Conservation (phyloP, 2,329 filamentous ascomycete species). For the Colletotrichum euphorbiae region DNA sequence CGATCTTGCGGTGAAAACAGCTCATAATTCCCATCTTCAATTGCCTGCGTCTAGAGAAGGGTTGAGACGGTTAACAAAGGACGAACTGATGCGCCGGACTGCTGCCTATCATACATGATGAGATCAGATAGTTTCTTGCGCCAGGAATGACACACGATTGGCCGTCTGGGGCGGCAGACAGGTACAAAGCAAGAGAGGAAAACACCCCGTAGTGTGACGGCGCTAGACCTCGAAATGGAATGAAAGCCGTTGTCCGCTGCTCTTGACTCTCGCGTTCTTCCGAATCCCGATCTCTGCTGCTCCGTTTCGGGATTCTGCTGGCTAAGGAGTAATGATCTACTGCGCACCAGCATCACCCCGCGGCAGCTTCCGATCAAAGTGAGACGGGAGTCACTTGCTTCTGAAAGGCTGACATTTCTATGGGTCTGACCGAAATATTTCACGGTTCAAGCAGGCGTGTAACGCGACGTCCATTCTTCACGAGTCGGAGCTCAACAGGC, state of each 20-base stretch:
- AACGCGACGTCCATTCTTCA: too few species aligned
- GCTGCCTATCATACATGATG: too few species aligned
- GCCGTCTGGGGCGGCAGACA: background rate
- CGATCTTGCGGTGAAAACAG: background rate
- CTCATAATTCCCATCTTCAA: background rate
- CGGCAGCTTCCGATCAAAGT: background rate
- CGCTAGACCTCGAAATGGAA: constrained; percentile 16
- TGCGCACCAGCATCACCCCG: constrained; percentile 3
- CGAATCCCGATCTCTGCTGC: constrained; percentile 6
- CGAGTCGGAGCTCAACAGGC: too few species aligned
- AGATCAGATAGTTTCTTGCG: too few species aligned
- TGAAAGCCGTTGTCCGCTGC: constrained; percentile 18
- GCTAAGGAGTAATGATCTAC: constrained; percentile 5
- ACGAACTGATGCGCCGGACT: too few species aligned
- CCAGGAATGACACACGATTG: background rate
- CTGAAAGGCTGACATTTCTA: background rate
- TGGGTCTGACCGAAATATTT: too few species aligned
- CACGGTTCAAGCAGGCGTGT: too few species aligned
- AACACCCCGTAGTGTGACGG: background rate
- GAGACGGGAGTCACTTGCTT: background rate
- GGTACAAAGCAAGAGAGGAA: background rate
- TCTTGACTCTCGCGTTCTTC: constrained; percentile 8
- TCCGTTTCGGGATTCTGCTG: constrained; percentile 13
- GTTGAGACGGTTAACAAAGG: too few species aligned
- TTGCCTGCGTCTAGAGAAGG: background rate